These are phyloP conservation scores for Mycena rosella DNA, from an alignment of 768 basidiomycete species.

Conservation along the genomic window DNA sequence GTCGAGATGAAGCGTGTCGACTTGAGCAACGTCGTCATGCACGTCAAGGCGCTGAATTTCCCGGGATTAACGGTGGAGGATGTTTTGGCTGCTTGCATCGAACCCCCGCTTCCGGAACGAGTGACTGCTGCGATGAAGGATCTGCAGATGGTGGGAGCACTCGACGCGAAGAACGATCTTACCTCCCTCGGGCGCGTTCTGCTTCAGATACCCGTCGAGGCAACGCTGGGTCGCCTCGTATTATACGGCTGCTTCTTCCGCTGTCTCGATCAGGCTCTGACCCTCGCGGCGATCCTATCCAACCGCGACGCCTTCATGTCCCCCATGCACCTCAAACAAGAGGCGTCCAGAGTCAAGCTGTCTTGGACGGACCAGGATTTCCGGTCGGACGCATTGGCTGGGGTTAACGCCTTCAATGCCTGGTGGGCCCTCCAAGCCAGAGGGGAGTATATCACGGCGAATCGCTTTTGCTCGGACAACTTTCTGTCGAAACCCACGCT, in stretches of 20 bases:
- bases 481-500: slow-evolving; percentile 92
- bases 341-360: slow-evolving; percentile 79
- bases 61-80: slow-evolving; percentile 89
- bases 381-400: slow-evolving; percentile 86
- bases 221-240: slow-evolving; percentile 89
- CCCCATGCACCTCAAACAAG: slow-evolving; percentile 79
- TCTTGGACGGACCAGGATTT: slow-evolving; percentile 86
- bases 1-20: slow-evolving; percentile 97
- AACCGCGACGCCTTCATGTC: slow-evolving; percentile 93
- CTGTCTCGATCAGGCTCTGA: slow-evolving; percentile 88
- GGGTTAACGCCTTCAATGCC: slow-evolving; percentile 81
- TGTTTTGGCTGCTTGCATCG: slow-evolving; percentile 86
- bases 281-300: slow-evolving; percentile 91
- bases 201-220: slow-evolving; percentile 90
- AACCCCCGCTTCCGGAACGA: slow-evolving; percentile 85
- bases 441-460: slow-evolving; percentile 75
- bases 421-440: slow-evolving; percentile 82
- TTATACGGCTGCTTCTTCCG: slow-evolving; percentile 94
- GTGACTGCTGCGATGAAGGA: slow-evolving; percentile 84
- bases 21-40: slow-evolving; percentile 94
- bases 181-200: slow-evolving; percentile 92
- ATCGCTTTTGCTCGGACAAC: slow-evolving; percentile 85
- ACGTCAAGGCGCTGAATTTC: slow-evolving; percentile 93
- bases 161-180: slow-evolving; percentile 80
- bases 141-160: slow-evolving; percentile 88